These are phyloP conservation scores for Thalassia testudinum DNA, from an alignment of 116 monocot genomes.

Conservation along the genomic window DNA sequence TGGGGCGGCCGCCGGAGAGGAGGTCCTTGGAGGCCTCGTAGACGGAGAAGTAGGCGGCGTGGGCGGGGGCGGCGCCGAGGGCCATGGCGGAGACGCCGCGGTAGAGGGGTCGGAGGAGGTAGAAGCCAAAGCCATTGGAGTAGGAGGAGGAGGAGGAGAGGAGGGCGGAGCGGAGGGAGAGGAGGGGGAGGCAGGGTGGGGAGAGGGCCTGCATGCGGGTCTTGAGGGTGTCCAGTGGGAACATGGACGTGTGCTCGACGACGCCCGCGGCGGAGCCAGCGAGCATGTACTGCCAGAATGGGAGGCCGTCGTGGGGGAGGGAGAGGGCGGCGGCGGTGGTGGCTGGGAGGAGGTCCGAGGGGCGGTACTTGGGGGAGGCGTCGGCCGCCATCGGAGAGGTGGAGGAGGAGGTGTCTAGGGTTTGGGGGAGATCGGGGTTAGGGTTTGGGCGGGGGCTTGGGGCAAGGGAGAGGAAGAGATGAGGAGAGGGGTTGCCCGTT, in stretches of 20 bases:
- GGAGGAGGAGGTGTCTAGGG: not conserved
- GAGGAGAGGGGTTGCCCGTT: not conserved
- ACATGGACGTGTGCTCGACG: constrained; percentile 88
- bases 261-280: constrained; percentile 83
- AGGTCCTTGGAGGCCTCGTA: constrained; percentile 60
- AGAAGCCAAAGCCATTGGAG: constrained; percentile 26
- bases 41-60: constrained; percentile 87
- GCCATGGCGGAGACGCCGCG: constrained; percentile 81
- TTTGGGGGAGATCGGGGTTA: not conserved
- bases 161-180: too few relatives aligned
- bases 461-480: not conserved
- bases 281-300: constrained; percentile 82
- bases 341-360: constrained; percentile 36
- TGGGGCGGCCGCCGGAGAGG: constrained; percentile 38
- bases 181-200: constrained; percentile 20
- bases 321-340: constrained; percentile 4
- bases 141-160: constrained; percentile 26
- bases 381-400: constrained; percentile 1
- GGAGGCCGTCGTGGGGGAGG: constrained; percentile 58
- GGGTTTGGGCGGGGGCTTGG: not conserved
- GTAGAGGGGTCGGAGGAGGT: constrained; percentile 51
- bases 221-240: constrained; percentile 89
- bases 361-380: constrained; percentile 10
- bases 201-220: constrained; percentile 81
- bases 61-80: constrained; percentile 87